These are phyloP conservation scores for Cucurbita maxima DNA, from an alignment of 306 rosid species.

Conservation along the genomic window DNA sequence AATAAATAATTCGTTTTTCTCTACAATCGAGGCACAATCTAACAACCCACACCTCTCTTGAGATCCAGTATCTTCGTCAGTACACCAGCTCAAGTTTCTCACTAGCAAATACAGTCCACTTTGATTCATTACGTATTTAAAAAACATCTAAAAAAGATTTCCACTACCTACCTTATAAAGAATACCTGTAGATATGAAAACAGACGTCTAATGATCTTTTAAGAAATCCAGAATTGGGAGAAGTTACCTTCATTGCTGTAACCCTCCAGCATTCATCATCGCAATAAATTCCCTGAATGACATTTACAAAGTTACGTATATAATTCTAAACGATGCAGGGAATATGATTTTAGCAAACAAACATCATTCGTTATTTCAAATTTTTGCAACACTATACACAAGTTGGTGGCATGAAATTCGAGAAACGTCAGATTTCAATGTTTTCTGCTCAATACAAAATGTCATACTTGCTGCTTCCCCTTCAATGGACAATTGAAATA, in stretches of 20 bases:
- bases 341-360: not conserved
- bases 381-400: constrained; percentile 1
- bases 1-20: too few species aligned
- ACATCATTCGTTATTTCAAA: not conserved
- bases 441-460: not conserved
- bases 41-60: too few species aligned
- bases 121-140: too few species aligned
- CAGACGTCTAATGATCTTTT: too few species aligned
- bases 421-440: not conserved
- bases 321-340: not conserved
- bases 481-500: constrained; percentile 2
- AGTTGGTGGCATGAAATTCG: not conserved
- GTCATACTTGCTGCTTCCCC: constrained; percentile 2
- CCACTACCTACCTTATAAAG: too few species aligned
- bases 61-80: too few species aligned
- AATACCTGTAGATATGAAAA: too few species aligned
- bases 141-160: too few species aligned
- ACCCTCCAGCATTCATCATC: not conserved
- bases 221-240: not conserved
- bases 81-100: too few species aligned
- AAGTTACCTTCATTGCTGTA: not conserved
- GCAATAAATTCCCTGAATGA: not conserved
- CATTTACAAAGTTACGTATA: not conserved
- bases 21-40: too few species aligned
- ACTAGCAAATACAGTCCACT: too few species aligned